phyloP scores from a whole-genome alignment of 345 rosid species.

The Garcia nutans region DNA sequence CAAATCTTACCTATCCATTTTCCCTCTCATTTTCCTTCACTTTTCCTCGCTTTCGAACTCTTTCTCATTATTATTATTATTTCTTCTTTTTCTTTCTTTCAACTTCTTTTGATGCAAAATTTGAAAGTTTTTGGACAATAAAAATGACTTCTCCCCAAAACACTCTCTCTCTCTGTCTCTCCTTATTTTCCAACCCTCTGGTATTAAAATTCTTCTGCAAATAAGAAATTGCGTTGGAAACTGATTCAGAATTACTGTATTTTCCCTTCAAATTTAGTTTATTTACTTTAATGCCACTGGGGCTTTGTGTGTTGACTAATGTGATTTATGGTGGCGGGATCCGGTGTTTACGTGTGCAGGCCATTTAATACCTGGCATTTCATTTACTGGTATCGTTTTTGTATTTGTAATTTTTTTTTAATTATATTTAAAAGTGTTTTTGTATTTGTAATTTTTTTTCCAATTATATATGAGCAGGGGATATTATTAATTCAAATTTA shows the following conservation, averaged over 20 bases:
- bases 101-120: background rate
- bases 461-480: too few relatives aligned
- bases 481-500: too few relatives aligned
- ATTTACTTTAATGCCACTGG: conserved; percentile 8
- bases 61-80: conserved; percentile 4
- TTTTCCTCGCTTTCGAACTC: background rate
- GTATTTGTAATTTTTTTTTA: too few relatives aligned
- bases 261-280: background rate
- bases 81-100: background rate
- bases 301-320: background rate
- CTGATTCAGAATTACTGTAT: background rate
- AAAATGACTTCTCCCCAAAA: too few relatives aligned
- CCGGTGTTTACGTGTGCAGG: background rate
- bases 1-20: conserved; percentile 10
- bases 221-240: background rate
- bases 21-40: conserved; percentile 8
- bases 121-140: background rate
- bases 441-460: too few relatives aligned
- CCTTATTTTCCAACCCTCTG: background rate
- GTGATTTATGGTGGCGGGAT: background rate
- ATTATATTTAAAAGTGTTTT: too few relatives aligned
- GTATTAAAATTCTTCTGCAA: background rate
- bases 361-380: too few relatives aligned
- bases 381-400: too few relatives aligned
- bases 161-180: background rate